Evolutionary conservation across 805 yeast genomes (phyloP), one percentile per base, ranked within the genome.

Genomic region (Candida morakotiae): DNA sequence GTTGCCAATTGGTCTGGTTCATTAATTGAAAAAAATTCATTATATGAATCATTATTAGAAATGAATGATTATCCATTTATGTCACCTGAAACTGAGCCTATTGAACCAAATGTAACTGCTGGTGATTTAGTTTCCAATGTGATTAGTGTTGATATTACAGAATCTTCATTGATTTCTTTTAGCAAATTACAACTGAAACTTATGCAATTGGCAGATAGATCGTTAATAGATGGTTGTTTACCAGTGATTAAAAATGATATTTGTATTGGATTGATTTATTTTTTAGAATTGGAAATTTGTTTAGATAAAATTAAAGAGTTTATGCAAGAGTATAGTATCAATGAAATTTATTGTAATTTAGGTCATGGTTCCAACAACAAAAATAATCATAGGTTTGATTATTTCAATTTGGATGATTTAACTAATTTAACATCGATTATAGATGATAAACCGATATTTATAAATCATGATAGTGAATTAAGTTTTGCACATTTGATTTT

Each of bases 1-100:
- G 73, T 72, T n/a, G 69, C 80, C 2, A 75, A 75, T 46, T 73
- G 80, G 78, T 62, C 72, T 8, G 81, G 80, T 3, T 63, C 67
- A 31, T 57, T 73, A 4, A 56, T 77, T 23, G 81, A 77, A 43
- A 73, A 70, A 14, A 55, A 58, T 40, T 73, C 80, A 3, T 47
- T 77, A 3, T 77, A 77, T 44, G 81, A 74, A 43, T 54, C 67
- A 11, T 45, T 74, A 25, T 65, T 77, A 28, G 54, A 59, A 30
- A 59, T 60, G 36, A 75, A 73, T 46, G 70, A 73, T 39, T 75
- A 69, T 43, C 83, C 83, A 8, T 77, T 73, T 44, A 58, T 77
- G 60, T 69, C 75, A 13, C 52, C 72, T 0, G 65, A 57, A 38
- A 49, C 52, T 11, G 58, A 73, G 31, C 61, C 63, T 3, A 50